phyloP scores from a whole-genome alignment of 2,329 filamentous ascomycete genomes.

The Calonectria pseudoreteaudii region DNA sequence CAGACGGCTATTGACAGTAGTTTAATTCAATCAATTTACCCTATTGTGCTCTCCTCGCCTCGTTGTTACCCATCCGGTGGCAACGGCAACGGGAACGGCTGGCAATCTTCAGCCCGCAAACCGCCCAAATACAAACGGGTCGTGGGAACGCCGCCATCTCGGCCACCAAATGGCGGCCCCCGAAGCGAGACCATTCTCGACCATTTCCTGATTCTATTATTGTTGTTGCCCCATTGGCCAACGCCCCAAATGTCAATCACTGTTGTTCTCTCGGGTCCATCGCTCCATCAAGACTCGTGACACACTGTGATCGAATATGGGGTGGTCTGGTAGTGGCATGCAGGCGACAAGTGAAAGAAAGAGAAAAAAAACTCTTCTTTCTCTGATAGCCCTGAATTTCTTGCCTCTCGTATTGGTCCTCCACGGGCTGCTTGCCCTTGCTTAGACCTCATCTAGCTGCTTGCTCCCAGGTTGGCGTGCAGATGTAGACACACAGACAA shows the following conservation, averaged over 20 bases:
- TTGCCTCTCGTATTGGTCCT: slow-evolving; percentile 29
- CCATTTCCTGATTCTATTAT: slow-evolving; percentile 16
- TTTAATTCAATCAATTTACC: not conserved
- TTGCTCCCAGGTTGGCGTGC: slow-evolving; percentile 38
- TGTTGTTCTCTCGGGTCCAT: not conserved
- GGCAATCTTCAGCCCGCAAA: slow-evolving; percentile 17
- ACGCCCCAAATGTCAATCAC: slow-evolving; percentile 2
- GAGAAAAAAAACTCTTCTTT: not conserved
- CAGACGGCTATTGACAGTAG: slow-evolving; percentile 12
- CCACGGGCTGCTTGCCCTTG: slow-evolving; percentile 18
- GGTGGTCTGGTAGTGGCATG: slow-evolving; percentile 10
- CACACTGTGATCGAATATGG: not conserved
- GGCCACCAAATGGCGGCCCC: slow-evolving; percentile 1
- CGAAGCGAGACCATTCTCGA: slow-evolving; percentile 14
- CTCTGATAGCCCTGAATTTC: slow-evolving; percentile 17
- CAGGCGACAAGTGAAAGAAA: slow-evolving; percentile 14
- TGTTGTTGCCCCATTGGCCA: not conserved
- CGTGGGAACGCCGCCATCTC: slow-evolving; percentile 10
- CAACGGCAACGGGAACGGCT: slow-evolving; percentile 3
- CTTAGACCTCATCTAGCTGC: slow-evolving; percentile 32
- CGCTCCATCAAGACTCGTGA: not conserved
- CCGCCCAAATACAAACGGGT: slow-evolving; percentile 3
- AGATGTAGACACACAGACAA: slow-evolving; percentile 32
- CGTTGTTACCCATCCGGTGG: not conserved
- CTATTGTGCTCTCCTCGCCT: not conserved